Percentiles rank a stretch among this genome's conserved stretches.
Conservation (phyloP, 345 rosid genomes). For the Leavenworthia alabamica region DNA sequence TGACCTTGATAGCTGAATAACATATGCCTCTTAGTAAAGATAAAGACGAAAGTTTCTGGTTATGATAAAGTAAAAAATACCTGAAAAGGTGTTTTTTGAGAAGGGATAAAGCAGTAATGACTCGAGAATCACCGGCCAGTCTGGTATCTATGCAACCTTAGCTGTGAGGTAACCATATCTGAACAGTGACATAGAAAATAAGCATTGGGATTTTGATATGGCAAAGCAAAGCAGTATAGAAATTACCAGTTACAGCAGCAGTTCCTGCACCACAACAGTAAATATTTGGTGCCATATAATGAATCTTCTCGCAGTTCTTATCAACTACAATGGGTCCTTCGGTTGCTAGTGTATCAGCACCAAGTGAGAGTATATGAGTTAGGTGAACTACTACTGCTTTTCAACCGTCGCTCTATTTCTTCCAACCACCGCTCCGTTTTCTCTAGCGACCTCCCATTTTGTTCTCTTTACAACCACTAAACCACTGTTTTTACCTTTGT, state of each 20-base stretch:
- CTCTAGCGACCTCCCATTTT: no score
- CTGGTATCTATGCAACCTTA: slow-evolving; percentile 70
- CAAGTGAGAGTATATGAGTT: no score
- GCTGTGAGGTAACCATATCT: slow-evolving; percentile 90
- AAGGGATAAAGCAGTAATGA: slow-evolving; percentile 73
- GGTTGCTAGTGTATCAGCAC: slow-evolving; percentile 87
- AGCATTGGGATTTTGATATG: no score
- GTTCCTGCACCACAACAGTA: slow-evolving; percentile 98
- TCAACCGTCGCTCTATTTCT: no score
- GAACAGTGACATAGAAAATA: no score
- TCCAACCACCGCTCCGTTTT: no score
- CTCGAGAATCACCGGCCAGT: slow-evolving; percentile 76
- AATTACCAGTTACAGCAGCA: slow-evolving; percentile 91
- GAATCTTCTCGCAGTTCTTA: slow-evolving; percentile 97
- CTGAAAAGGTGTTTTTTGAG: slow-evolving; percentile 72
- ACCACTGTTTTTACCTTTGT: no score
- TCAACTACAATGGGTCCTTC: slow-evolving; percentile 97
- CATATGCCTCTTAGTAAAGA: slow-evolving; percentile 14
- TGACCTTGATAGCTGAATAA: slow-evolving; percentile 66
- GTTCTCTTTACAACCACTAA: no score
- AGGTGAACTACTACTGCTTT: no score
- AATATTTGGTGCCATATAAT: slow-evolving; percentile 96
- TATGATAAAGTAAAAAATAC: slow-evolving; percentile 30
- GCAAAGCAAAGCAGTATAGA: no score
- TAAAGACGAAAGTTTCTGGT: slow-evolving; percentile 1